A percentile compares a stretch with the other conserved stretches of the same genome.
Evolutionary conservation across 2,329 filamentous ascomycete species (phyloP).

Genomic region (Leptosphaerulina australis): DNA sequence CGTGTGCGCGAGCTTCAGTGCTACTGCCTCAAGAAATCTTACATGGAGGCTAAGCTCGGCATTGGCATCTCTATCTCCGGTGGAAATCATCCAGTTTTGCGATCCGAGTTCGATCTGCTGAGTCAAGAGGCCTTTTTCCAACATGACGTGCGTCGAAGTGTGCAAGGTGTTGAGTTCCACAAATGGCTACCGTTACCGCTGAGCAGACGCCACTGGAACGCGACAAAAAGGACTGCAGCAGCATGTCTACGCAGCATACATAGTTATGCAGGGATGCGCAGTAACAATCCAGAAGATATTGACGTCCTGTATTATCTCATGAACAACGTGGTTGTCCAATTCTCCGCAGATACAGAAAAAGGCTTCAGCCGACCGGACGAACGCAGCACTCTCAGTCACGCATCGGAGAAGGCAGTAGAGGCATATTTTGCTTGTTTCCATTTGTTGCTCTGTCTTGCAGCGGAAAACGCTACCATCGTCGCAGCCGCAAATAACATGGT

Average conservation of each 20-base stretch:
- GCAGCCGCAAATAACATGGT: slow-evolving; percentile 52
- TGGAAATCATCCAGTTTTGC: slow-evolving; percentile 36
- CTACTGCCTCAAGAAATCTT: slow-evolving; percentile 54
- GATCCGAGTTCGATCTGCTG: slow-evolving; percentile 59
- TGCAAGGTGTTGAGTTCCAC: slow-evolving; percentile 52
- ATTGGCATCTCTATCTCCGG: slow-evolving; percentile 49
- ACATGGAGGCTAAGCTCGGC: slow-evolving; percentile 50
- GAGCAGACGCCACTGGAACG: slow-evolving; percentile 54
- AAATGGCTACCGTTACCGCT: slow-evolving; percentile 58
- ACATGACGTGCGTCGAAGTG: slow-evolving; percentile 48
- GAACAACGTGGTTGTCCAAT: slow-evolving; percentile 58
- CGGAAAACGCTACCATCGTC: slow-evolving; percentile 47
- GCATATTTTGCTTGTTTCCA: slow-evolving; percentile 61
- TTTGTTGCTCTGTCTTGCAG: slow-evolving; percentile 57
- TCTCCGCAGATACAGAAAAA: slow-evolving; percentile 47
- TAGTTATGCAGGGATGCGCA: slow-evolving; percentile 26
- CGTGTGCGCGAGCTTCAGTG: slow-evolving; percentile 56
- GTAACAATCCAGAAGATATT: slow-evolving; percentile 27
- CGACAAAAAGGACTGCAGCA: slow-evolving; percentile 39
- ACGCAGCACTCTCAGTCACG: slow-evolving; percentile 54
- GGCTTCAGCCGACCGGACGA: slow-evolving; percentile 17
- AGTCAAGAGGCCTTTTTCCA: slow-evolving; percentile 51
- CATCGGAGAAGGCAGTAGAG: slow-evolving; percentile 61
- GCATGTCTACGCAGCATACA: slow-evolving; percentile 38
- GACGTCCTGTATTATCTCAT: slow-evolving; percentile 57